A percentile compares a stretch with the other conserved stretches of the same genome.
Conservation (phyloP, 2,329 filamentous ascomycete species). For the Coniella vitis region DNA sequence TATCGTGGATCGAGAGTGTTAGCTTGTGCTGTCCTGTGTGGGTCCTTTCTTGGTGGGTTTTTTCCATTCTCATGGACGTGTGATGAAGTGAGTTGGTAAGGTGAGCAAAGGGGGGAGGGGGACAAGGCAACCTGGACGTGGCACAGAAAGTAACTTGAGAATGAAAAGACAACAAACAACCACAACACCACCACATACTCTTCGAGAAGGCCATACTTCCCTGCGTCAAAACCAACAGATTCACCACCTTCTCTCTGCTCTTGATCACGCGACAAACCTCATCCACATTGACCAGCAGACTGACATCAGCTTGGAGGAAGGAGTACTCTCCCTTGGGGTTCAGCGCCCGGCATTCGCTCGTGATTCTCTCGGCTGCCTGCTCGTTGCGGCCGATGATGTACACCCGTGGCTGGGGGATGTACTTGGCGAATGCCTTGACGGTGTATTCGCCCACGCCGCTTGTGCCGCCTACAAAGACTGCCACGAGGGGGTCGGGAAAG, state of each 20-base stretch:
- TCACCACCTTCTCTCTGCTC: conserved; percentile 34
- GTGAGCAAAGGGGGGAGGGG: neutral
- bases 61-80: no score
- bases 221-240: conserved; percentile 39
- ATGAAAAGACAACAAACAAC: no score
- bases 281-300: conserved; percentile 44
- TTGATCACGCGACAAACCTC: conserved; percentile 38
- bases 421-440: conserved; percentile 35
- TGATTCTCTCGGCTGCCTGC: conserved; percentile 27
- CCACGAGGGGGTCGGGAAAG: conserved; percentile 26
- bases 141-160: no score
- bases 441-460: conserved; percentile 44
- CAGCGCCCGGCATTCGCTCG: conserved; percentile 30
- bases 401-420: conserved; percentile 31
- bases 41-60: no score
- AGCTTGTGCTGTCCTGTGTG: no score
- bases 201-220: conserved; percentile 25
- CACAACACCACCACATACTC: neutral
- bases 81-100: neutral
- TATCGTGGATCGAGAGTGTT: no score
- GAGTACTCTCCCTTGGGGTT: conserved; percentile 35
- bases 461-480: conserved; percentile 45
- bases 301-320: conserved; percentile 44
- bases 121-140: no score
- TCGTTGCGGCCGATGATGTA: conserved; percentile 42